Evolutionary conservation across 768 basidiomycete genomes (phyloP).

Genomic region (Plicaturopsis crispa): DNA sequence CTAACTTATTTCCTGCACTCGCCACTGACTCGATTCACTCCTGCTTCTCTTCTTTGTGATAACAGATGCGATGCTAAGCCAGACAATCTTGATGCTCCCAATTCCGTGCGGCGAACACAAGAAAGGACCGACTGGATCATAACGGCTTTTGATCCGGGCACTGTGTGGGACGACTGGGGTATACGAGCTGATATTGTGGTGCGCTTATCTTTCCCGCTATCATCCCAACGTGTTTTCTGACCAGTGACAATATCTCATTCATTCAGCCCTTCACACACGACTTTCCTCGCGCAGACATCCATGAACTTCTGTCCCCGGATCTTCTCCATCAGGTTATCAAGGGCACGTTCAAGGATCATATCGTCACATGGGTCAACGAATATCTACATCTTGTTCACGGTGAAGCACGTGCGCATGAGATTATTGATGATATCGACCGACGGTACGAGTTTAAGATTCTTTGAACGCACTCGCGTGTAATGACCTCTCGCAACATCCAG

Average conservation of each 20-base stretch:
- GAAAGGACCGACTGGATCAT: constrained; percentile 5
- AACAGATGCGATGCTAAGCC: too few species aligned
- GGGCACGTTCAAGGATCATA: constrained; percentile 9
- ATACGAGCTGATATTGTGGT: constrained; percentile 10
- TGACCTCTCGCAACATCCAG: constrained; percentile 4
- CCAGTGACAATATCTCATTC: not conserved
- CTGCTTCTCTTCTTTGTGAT: too few species aligned
- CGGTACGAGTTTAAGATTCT: constrained; percentile 10
- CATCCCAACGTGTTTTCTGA: too few species aligned
- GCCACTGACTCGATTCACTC: too few species aligned
- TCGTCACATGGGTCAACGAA: constrained; percentile 5
- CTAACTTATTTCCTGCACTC: too few species aligned
- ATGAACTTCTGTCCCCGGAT: constrained; percentile 19
- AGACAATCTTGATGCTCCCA: constrained; percentile 3
- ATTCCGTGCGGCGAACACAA: constrained; percentile 2
- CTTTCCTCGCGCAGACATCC: constrained; percentile 20
- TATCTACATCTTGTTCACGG: constrained; percentile 11
- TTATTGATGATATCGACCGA: constrained; percentile 19
- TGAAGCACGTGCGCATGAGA: constrained; percentile 6
- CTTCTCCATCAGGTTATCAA: constrained; percentile 22
- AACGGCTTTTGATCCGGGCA: not conserved
- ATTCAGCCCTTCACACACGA: constrained; percentile 16
- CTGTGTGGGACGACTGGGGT: constrained; percentile 14
- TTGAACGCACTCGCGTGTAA: too few species aligned
- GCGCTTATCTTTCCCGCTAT: not conserved